phyloP scores from a whole-genome alignment of 2,329 filamentous ascomycete species.

The Diplodia sapinea region DNA sequence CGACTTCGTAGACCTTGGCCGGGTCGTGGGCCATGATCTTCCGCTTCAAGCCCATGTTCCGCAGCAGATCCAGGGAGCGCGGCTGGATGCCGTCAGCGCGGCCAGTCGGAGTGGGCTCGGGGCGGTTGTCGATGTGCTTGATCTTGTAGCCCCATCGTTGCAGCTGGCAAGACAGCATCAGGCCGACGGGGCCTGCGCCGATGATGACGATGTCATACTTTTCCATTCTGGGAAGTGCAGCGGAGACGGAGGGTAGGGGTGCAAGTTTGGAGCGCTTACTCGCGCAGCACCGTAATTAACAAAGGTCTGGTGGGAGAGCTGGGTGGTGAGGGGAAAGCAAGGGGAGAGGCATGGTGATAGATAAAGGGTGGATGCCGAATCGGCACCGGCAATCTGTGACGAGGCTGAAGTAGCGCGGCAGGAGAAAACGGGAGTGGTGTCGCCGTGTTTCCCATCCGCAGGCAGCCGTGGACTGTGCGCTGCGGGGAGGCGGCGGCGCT shows the following conservation, averaged over 20 bases:
- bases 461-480: constrained; percentile 1
- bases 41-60: constrained; percentile 88
- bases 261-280: no score
- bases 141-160: constrained; percentile 94
- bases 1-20: constrained; percentile 78
- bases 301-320: background rate
- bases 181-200: constrained; percentile 85
- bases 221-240: constrained; percentile 42
- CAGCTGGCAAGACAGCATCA: constrained; percentile 85
- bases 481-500: constrained; percentile 21
- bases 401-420: constrained; percentile 4
- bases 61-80: constrained; percentile 81
- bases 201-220: constrained; percentile 78
- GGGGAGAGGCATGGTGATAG: constrained; percentile 14
- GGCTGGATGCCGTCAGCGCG: constrained; percentile 93
- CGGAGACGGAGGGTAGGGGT: background rate
- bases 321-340: background rate
- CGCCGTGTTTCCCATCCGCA: constrained; percentile 6
- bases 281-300: constrained; percentile 4
- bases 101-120: constrained; percentile 83
- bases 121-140: constrained; percentile 90
- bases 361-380: constrained; percentile 14
- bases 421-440: constrained; percentile 1
- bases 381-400: constrained; percentile 12
- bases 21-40: constrained; percentile 87